phyloP scores from a whole-genome alignment of 345 rosid species.

The Brassica napus region DNA sequence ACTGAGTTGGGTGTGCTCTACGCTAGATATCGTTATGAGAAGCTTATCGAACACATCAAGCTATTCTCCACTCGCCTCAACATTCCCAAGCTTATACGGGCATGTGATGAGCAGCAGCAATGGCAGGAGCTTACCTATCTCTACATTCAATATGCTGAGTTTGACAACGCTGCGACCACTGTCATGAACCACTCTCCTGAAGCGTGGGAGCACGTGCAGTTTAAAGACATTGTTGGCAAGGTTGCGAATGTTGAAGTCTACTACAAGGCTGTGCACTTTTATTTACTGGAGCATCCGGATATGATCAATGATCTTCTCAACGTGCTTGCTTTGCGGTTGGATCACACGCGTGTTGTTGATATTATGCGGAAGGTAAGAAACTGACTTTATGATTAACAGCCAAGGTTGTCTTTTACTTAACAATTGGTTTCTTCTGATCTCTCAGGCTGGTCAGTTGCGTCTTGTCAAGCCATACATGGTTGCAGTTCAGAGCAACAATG shows the following conservation, averaged over 20 bases:
- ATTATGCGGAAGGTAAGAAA: constrained; percentile 85
- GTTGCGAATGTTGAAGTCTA: constrained; percentile 95
- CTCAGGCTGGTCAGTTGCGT: constrained; percentile 91
- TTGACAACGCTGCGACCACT: constrained; percentile 97
- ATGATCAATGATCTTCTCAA: constrained; percentile 89
- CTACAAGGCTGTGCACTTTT: constrained; percentile 98
- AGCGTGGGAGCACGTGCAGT: constrained; percentile 99
- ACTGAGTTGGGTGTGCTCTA: constrained; percentile 97
- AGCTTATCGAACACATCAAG: constrained; percentile 98
- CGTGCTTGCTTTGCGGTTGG: constrained; percentile 90
- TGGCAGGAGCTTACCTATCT: constrained; percentile 94
- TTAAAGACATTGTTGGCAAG: constrained; percentile 88
- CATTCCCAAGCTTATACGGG: constrained; percentile 94
- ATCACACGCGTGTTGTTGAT: constrained; percentile 96
- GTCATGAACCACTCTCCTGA: constrained; percentile 99
- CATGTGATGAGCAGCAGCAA: constrained; percentile 98
- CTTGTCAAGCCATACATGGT: constrained; percentile 96
- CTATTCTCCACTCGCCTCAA: constrained; percentile 95
- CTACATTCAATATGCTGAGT: constrained; percentile 91
- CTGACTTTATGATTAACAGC: background rate
- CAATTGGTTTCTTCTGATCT: constrained; percentile 16
- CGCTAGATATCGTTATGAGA: constrained; percentile 95
- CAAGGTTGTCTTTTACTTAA: background rate
- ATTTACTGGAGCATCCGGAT: constrained; percentile 97
- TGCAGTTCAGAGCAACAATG: constrained; percentile 94